Evolutionary conservation across 164 flowering plant genomes (phyloP).

Genomic region (Annona squamosa): DNA sequence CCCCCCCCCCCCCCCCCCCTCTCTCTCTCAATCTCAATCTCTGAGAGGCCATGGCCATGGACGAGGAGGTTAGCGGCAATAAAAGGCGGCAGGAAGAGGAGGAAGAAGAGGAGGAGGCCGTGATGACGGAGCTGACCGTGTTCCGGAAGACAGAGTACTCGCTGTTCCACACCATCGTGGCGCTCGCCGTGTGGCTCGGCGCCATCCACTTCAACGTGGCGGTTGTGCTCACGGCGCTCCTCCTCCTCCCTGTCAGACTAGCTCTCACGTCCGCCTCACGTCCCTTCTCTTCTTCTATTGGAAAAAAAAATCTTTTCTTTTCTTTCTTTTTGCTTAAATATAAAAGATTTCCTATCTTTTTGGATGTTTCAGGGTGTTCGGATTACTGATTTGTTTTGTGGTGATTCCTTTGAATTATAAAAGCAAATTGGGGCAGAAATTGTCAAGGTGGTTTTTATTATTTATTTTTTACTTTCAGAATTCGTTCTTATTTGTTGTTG

Average conservation of each 20-base stretch:
- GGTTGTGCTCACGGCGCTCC: conserved; percentile 36
- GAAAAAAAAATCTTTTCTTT: neutral
- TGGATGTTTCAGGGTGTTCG: conserved; percentile 42
- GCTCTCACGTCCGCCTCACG: conserved; percentile 34
- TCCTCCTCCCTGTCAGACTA: conserved; percentile 45
- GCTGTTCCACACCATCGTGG: conserved; percentile 24
- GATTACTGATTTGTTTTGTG: conserved; percentile 45
- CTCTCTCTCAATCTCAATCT: neutral
- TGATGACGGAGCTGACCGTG: conserved; percentile 18
- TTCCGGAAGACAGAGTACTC: conserved; percentile 26
- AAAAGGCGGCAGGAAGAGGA: neutral
- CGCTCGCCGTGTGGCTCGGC: conserved; percentile 64
- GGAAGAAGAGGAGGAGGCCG: neutral
- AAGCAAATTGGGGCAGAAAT: conserved; percentile 42
- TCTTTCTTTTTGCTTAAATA: neutral
- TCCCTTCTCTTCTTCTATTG: neutral
- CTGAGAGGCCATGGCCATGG: neutral
- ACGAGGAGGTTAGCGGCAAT: neutral
- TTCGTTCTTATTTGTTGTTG: neutral
- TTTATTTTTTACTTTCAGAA: neutral
- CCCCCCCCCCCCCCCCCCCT: neutral
- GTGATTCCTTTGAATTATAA: conserved; percentile 53
- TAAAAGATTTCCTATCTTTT: neutral
- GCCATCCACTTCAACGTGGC: conserved; percentile 44
- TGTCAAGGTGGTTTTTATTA: conserved; percentile 42